These are phyloP conservation scores for Rhizophagus sp. DNA, from an alignment of 192 early-diverging fungal species.

Conservation along the genomic window DNA sequence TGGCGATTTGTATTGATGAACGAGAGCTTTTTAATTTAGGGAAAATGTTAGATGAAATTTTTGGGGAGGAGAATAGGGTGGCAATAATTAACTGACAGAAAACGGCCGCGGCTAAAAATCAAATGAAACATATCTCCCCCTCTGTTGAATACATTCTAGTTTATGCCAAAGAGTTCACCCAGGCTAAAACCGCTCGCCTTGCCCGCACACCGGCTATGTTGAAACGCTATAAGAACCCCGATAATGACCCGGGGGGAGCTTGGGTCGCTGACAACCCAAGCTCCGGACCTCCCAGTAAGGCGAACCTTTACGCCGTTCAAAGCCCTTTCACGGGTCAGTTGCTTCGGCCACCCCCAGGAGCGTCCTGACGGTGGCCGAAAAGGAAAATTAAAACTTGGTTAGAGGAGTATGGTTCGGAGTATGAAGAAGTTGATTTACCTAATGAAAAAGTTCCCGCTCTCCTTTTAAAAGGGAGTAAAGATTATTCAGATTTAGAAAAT, in stretches of 20 bases:
- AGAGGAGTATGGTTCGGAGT: too few relatives aligned
- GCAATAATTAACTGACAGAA: conserved; percentile 24
- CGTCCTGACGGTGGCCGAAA: too few relatives aligned
- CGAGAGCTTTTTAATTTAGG: conserved; percentile 17
- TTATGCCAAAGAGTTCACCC: conserved; percentile 24
- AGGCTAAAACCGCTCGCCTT: too few relatives aligned
- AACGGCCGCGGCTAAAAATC: not conserved
- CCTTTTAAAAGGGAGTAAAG: too few relatives aligned
- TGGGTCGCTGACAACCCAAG: too few relatives aligned
- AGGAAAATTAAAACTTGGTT: too few relatives aligned
- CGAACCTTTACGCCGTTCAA: not conserved
- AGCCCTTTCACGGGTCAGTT: not conserved
- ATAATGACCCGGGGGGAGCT: not conserved
- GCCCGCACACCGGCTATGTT: too few relatives aligned
- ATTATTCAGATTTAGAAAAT: not conserved
- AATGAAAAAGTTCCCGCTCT: too few relatives aligned
- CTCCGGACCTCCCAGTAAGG: too few relatives aligned
- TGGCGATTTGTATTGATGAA: conserved; percentile 16
- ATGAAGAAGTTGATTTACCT: too few relatives aligned
- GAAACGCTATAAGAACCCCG: conserved; percentile 1
- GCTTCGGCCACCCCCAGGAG: too few relatives aligned
- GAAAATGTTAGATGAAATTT: conserved; percentile 19
- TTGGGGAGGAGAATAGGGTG: conserved; percentile 16
- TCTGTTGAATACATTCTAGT: conserved; percentile 3
- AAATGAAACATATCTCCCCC: not conserved